Base-by-base conservation (phyloP, 2,329 filamentous ascomycete genomes). In the Zymoseptoria tritici region DNA sequence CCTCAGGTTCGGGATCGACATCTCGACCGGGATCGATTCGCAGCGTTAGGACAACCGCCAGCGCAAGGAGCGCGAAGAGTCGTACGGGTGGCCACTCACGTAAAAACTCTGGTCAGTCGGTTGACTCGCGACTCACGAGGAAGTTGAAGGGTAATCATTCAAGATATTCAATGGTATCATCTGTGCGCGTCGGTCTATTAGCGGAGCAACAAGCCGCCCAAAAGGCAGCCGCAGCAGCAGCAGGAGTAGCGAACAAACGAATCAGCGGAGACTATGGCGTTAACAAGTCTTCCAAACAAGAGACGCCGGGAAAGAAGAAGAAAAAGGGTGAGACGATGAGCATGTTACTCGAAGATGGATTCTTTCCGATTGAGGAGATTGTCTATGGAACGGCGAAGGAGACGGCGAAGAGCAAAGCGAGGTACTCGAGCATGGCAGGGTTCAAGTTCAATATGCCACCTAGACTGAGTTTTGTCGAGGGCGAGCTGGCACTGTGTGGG, bases 241-340 rank as follows among this genome's bases (percentile, higher is more conserved):
- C 36, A 16, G 36, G 36, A 46, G 5, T 16, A 16, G 36, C 36
- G 11, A 46, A n/a, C 36, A 46, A 46, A 46, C 36, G 13, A 6
- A n/a, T 46, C 36, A 46, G 36, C 16, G 36, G 36, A 46, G 36
- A 46, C 36, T 46, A 46, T n/a, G 36, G 36, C 36, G 36, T 46
- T 0, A 46, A 46, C 36, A 46, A 46, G 16, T 16, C 6, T 46
- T 46, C 57, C 16, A 52, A 57, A 36, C 49, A 19, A 11, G 31
- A 60, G 19, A 58, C 42, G 9, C 56, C 53, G 9, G 46, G 58
- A 49, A 66, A 57, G 51, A 59, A 61, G n/a, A 60, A 56, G 22
- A 61, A 53, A 13, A 66, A 67, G 42, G 68, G 68, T 49, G 66
- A 70, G 60, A 70, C 68, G 3, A 68, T 71, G 67, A 70, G 68